Base-by-base conservation (phyloP, 345 rosid genomes). In the Leavenworthia alabamica region DNA sequence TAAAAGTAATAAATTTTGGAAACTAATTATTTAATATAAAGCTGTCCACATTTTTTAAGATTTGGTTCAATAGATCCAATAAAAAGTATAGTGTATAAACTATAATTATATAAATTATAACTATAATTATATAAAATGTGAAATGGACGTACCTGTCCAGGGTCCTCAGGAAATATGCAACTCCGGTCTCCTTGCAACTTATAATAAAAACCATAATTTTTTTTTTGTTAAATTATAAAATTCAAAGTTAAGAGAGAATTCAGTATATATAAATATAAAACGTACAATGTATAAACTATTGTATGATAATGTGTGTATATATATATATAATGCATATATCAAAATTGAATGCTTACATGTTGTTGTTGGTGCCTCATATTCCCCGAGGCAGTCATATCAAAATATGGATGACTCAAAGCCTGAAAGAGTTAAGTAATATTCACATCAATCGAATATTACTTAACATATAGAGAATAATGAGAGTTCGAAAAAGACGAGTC, bases 381-480 rank as follows among this genome's bases (percentile, higher is more conserved):
- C 51, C 77, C 75, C 14, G 93, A 82, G 65, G 79, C 86, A 67
- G 65, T 63, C 52, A 59, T 72, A 77, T 84, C 93, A 84, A 89
- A 66, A 92, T 93, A 93, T 62, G 99, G 97, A 60, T 83, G 79
- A 80, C 97, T 87, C 57, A 92, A 91, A 51, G 97, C 97, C 99
- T 94, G 82, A 51, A 73, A 68, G 43, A 65, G 62, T 63, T 57
- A n/a, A n/a, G 31, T 26, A 13, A 46, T 62, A 20, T 50, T 56
- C 70, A 71, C 66, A 71, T 57, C 66, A 71, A 50, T 71, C 70
- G 26, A 24, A 33, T 12, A 26, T 32, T 64, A 64, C 51, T 71
- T 39, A 70, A 39, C 64, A 70, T 32, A 33, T 45, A 47, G 68
- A 53, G 64, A 70, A 62, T 64, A 46, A 55, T n/a, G n/a, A n/a